Conservation (phyloP, 495 filamentous ascomycete species). For the Penicillium odoratum region DNA sequence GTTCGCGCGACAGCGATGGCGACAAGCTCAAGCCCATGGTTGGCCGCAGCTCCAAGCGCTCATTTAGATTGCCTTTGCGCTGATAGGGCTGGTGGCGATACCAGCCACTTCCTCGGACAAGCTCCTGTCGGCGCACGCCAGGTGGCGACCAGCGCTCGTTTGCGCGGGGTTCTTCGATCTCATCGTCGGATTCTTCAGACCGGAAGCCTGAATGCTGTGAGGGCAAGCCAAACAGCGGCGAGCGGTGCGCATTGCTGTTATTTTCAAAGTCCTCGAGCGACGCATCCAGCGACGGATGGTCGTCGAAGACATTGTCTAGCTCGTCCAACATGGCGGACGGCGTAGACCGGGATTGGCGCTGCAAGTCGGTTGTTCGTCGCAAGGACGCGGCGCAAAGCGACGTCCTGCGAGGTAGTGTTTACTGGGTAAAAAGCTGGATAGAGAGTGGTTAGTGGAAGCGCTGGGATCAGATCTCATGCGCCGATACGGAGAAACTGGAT, state of each 20-base stretch:
- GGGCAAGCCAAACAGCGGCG: slow-evolving; percentile 60
- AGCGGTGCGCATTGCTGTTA: slow-evolving; percentile 49
- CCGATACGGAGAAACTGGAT: slow-evolving; percentile 14
- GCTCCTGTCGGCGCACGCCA: slow-evolving; percentile 52
- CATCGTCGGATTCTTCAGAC: slow-evolving; percentile 58
- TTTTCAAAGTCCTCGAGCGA: slow-evolving; percentile 77
- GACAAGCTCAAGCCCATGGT: slow-evolving; percentile 41
- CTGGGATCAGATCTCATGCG: slow-evolving; percentile 14
- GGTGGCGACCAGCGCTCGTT: slow-evolving; percentile 60
- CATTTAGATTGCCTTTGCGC: slow-evolving; percentile 32
- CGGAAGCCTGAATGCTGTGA: slow-evolving; percentile 78
- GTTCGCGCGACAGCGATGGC: slow-evolving; percentile 51
- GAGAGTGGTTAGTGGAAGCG: slow-evolving; percentile 25
- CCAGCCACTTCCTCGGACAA: slow-evolving; percentile 55
- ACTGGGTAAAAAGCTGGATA: slow-evolving; percentile 4
- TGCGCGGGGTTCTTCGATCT: slow-evolving; percentile 37
- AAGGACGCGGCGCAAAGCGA: slow-evolving; percentile 24
- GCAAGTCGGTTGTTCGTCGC: slow-evolving; percentile 19
- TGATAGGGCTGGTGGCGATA: slow-evolving; percentile 56
- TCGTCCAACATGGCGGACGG: slow-evolving; percentile 51
- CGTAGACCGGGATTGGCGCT: slow-evolving; percentile 30
- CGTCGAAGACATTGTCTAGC: slow-evolving; percentile 58
- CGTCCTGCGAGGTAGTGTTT: slow-evolving; percentile 13
- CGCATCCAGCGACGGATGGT: slow-evolving; percentile 67
- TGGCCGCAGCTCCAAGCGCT: slow-evolving; percentile 41